Conservation (phyloP, 495 filamentous ascomycete genomes). For the Penicillium simplicissimum region DNA sequence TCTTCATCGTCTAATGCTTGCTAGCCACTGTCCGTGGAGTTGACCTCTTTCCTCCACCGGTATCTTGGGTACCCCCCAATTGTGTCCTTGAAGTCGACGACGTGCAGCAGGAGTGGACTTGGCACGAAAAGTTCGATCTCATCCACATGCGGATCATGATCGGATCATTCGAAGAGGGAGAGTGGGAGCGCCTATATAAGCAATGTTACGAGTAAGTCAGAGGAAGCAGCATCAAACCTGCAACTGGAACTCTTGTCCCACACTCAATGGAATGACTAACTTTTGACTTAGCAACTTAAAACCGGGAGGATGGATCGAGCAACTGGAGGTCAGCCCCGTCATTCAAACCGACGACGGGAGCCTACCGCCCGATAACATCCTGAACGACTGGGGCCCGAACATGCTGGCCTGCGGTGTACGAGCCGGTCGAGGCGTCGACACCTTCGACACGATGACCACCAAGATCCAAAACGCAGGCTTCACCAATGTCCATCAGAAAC, state of each 20-base stretch:
- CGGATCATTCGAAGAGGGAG: constrained; percentile 21
- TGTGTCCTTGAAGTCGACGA: constrained; percentile 26
- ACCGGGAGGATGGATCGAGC: constrained; percentile 59
- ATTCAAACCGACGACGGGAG: constrained; percentile 49
- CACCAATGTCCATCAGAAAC: constrained; percentile 36
- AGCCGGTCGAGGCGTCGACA: constrained; percentile 20
- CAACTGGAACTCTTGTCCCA: background rate
- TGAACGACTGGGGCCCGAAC: constrained; percentile 25
- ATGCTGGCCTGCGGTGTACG: constrained; percentile 22
- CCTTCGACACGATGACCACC: constrained; percentile 20
- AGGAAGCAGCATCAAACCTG: background rate
- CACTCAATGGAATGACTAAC: background rate
- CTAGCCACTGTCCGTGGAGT: constrained; percentile 28
- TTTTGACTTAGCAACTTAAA: constrained; percentile 22
- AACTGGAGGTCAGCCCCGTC: constrained; percentile 47
- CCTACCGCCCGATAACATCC: constrained; percentile 28
- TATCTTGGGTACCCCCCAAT: constrained; percentile 26
- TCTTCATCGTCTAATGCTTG: background rate
- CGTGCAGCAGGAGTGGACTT: constrained; percentile 32
- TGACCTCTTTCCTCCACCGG: constrained; percentile 29
- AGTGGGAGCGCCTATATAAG: constrained; percentile 34
- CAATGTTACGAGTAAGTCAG: constrained; percentile 26
- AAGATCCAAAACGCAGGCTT: constrained; percentile 38
- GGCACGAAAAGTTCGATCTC: constrained; percentile 33
- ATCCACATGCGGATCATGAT: constrained; percentile 36